Evolutionary conservation across 768 basidiomycete species (phyloP).

Genomic region (Naematelia encephala): DNA sequence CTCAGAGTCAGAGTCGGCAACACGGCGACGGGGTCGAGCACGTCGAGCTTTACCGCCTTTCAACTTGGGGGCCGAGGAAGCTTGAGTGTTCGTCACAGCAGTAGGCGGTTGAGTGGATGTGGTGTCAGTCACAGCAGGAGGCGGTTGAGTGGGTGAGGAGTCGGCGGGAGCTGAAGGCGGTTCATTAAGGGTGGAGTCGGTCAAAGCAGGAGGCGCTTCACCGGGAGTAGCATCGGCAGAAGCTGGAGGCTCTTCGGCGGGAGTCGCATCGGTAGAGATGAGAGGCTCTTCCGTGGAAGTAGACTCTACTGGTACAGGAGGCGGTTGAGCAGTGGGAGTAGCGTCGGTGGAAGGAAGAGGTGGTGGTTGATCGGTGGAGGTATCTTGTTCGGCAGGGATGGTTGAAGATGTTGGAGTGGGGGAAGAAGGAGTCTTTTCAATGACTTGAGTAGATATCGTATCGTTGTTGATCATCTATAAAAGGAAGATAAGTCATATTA

Average conservation of each 20-base stretch:
- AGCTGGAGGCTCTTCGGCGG: not conserved
- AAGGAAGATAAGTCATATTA: too few species aligned
- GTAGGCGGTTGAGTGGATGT: too few species aligned
- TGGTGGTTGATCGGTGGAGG: not conserved
- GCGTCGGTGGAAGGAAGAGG: not conserved
- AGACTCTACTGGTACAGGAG: not conserved
- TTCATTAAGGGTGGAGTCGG: too few species aligned
- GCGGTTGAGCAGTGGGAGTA: not conserved
- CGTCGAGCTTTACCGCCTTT: conserved; percentile 12
- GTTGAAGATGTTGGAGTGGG: not conserved
- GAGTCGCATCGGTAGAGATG: not conserved
- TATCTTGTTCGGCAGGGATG: not conserved
- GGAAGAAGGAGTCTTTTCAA: not conserved
- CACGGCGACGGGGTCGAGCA: conserved; percentile 26
- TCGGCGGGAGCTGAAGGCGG: too few species aligned
- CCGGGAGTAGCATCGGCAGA: not conserved
- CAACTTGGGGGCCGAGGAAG: not conserved
- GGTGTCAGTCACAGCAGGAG: too few species aligned
- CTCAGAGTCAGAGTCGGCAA: conserved; percentile 12
- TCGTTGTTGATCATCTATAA: conserved; percentile 1
- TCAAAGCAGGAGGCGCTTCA: too few species aligned
- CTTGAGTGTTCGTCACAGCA: too few species aligned
- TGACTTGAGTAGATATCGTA: not conserved
- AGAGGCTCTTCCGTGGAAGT: not conserved
- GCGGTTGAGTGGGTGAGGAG: too few species aligned